Conservation (phyloP, 2,329 filamentous ascomycete species). For the Alternaria incomplexa region DNA sequence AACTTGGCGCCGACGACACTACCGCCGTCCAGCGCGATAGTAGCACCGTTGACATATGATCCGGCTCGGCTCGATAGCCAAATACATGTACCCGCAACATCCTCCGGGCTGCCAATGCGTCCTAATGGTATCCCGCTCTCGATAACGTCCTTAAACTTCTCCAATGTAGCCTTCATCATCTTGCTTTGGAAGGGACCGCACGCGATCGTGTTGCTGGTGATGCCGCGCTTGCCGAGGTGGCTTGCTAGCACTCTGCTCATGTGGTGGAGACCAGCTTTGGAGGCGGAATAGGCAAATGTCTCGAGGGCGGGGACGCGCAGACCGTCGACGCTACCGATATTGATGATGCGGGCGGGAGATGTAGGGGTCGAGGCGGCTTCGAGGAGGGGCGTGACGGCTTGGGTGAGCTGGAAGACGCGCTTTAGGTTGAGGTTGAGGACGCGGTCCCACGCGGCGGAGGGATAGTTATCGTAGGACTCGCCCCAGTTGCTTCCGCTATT, state of each 20-base stretch:
- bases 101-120: slow-evolving; percentile 70
- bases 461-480: slow-evolving; percentile 64
- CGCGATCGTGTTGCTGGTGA: slow-evolving; percentile 72
- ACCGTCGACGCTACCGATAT: slow-evolving; percentile 70
- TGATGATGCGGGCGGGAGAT: slow-evolving; percentile 65
- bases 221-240: slow-evolving; percentile 65
- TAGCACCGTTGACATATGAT: slow-evolving; percentile 51
- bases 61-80: slow-evolving; percentile 73
- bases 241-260: slow-evolving; percentile 68
- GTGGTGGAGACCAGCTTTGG: slow-evolving; percentile 70
- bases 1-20: slow-evolving; percentile 47
- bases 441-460: slow-evolving; percentile 59
- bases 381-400: slow-evolving; percentile 67
- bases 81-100: slow-evolving; percentile 74
- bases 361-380: slow-evolving; percentile 55
- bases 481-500: slow-evolving; percentile 72
- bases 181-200: slow-evolving; percentile 75
- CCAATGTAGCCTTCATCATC: slow-evolving; percentile 75
- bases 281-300: slow-evolving; percentile 66
- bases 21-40: slow-evolving; percentile 52
- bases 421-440: slow-evolving; percentile 68
- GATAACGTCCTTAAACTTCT: slow-evolving; percentile 63
- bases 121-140: slow-evolving; percentile 67
- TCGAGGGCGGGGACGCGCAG: slow-evolving; percentile 64
- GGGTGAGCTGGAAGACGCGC: slow-evolving; percentile 68